Evolutionary conservation across 805 yeast genomes (phyloP).

Genomic region (Groenewaldozyma salmanticensis): DNA sequence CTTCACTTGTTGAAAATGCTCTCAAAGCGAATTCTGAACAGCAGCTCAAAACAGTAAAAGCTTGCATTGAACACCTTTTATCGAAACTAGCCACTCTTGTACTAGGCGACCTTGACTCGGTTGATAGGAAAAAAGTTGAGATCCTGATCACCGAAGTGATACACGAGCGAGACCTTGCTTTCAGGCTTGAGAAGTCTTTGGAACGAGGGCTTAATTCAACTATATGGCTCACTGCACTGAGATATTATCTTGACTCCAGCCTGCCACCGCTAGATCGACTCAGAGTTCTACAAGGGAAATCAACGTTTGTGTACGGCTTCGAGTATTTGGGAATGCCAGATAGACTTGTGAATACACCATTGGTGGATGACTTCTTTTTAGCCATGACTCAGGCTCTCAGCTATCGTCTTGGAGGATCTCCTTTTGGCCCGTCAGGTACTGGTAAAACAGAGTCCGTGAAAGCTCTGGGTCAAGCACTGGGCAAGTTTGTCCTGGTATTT

Average conservation of each 20-base stretch:
- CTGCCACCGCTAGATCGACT: slow-evolving; percentile 30
- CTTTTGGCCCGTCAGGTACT: slow-evolving; percentile 95
- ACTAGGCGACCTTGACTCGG: slow-evolving; percentile 18
- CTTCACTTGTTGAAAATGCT: slow-evolving; percentile 32
- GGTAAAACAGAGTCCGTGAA: slow-evolving; percentile 92
- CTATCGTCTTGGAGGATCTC: slow-evolving; percentile 75
- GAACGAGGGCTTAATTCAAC: slow-evolving; percentile 8
- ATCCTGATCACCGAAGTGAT: slow-evolving; percentile 56
- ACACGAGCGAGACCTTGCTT: slow-evolving; percentile 43
- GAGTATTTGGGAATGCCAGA: slow-evolving; percentile 75
- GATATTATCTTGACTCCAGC: slow-evolving; percentile 32
- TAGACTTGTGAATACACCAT: slow-evolving; percentile 66
- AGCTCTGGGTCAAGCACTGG: slow-evolving; percentile 70
- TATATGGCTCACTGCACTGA: slow-evolving; percentile 45
- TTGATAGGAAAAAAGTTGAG: slow-evolving; percentile 41
- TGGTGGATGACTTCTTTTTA: slow-evolving; percentile 52
- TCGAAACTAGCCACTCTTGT: slow-evolving; percentile 27
- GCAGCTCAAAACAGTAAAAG: background rate
- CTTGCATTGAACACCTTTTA: slow-evolving; percentile 4
- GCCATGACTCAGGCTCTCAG: slow-evolving; percentile 67
- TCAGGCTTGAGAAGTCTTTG: slow-evolving; percentile 16
- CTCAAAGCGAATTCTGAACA: slow-evolving; percentile 7
- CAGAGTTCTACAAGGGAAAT: slow-evolving; percentile 42
- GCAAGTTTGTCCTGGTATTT: slow-evolving; percentile 74
- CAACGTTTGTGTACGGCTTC: slow-evolving; percentile 55